phyloP scores from a whole-genome alignment of 75 land plant species.

The Larix kaempferi region DNA sequence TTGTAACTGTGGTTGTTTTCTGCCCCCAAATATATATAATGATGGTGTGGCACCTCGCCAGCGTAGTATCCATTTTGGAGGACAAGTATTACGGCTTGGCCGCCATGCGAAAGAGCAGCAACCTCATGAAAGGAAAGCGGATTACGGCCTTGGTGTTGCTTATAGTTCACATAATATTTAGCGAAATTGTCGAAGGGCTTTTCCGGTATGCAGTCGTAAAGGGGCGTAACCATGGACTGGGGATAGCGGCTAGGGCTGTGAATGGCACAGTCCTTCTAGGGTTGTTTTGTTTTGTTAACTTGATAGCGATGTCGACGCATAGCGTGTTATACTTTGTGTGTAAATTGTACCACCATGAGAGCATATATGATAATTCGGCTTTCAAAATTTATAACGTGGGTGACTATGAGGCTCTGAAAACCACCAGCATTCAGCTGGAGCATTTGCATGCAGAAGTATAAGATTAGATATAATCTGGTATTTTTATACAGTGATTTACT shows the following conservation, averaged over 20 bases:
- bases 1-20: slow-evolving; percentile 14
- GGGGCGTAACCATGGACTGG: background rate
- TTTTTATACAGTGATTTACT: no score
- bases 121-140: slow-evolving; percentile 60
- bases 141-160: slow-evolving; percentile 16
- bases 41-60: slow-evolving; percentile 67
- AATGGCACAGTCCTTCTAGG: background rate
- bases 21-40: slow-evolving; percentile 38
- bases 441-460: slow-evolving; percentile 17
- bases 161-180: slow-evolving; percentile 20
- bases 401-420: slow-evolving; percentile 65
- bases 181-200: background rate
- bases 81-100: slow-evolving; percentile 47
- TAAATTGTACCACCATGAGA: slow-evolving; percentile 77
- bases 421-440: slow-evolving; percentile 46
- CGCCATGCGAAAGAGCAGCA: slow-evolving; percentile 58
- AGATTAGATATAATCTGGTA: background rate
- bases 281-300: slow-evolving; percentile 19
- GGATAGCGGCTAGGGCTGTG: slow-evolving; percentile 13
- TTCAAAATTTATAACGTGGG: slow-evolving; percentile 76
- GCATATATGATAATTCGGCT: slow-evolving; percentile 53
- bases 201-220: slow-evolving; percentile 26
- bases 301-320: slow-evolving; percentile 54
- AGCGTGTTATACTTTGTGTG: slow-evolving; percentile 79
- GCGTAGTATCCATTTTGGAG: slow-evolving; percentile 78